Evolutionary conservation across 176 grass and related monocot species (phyloP), one percentile per base, ranked within the genome.

Genomic region (Cenchrus purpureus): DNA sequence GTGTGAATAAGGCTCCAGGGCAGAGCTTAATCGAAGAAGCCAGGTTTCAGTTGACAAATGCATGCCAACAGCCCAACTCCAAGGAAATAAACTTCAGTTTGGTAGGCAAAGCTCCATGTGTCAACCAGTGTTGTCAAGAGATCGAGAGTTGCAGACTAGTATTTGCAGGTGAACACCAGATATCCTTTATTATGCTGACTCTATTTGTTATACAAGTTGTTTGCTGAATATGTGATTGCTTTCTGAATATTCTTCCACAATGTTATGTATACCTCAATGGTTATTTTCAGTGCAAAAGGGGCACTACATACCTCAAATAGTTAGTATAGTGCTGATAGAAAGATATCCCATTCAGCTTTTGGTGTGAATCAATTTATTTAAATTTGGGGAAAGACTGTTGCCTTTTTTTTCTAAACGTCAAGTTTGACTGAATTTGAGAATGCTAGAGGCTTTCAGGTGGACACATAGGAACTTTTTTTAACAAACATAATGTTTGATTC

Each of bases 1-100:
- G 84, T 77, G 84, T 79, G 10, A 82, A 85, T 20, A 94, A 89
- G 22, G 54, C 63, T 58, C 87, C 89, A 53, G 89, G 84, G 40
- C 84, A 87, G 73, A 94, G 87, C 62, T 40, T 85, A 37, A 70
- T 91, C 0, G 84, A 81, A 87, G 84, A 83, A 82, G 4, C 67
- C 9, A 12, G 71, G 28, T 83, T 83, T 65, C 12, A 79, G 67
- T 68, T 86, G 50, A 79, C 59, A 52, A 68, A 67, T 90, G 19
- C 8, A 25, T 63, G 34, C 9, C 61, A n/a, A 10, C 55, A 78
- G 37, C 34, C 19, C 31, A 71, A 77, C 71, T 77, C 22, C 70
- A 20, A 17, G 45, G 45, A 89, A 64, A 55, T 71, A 56, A 25
- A 55, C 45, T 46, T 46, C 45, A 46, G 7, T 46, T 46, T 46